Base-by-base conservation (phyloP, 495 filamentous ascomycete genomes). In the Penicillium desertorum region DNA sequence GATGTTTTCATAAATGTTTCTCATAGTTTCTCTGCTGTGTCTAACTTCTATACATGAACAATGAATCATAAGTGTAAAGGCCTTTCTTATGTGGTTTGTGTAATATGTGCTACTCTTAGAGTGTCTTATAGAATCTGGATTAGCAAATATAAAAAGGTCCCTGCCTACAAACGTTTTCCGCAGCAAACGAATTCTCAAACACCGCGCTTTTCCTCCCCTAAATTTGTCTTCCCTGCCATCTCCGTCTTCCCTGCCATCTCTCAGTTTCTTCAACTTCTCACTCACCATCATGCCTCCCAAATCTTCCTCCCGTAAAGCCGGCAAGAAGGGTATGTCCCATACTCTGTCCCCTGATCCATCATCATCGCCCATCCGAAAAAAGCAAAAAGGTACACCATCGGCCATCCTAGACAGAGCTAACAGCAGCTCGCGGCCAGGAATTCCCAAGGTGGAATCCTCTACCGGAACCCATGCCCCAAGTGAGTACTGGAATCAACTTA, bases 321-420 rank as follows among this genome's bases (percentile, higher is more conserved):
- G 1, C 20, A 51, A 51, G 36, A 51, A 42, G 34, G n/a, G 50
- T 52, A 43, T 17, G 50, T 30, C 50, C 17, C 23, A 14, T 10
- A 8, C 17, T 50, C 16, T 29, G 7, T 42, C 16, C 5, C 37
- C 22, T 52, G n/a, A 7, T 14, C 23, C 25, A 52, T 52, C 32
- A 25, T 51, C 30, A 11, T 49, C 48, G 2, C 19, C 20, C 20
- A 51, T 27, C 36, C 29, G 34, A 22, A 51, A 51, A 4, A 36
- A 39, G 12, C 22, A 27, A 41, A 51, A 16, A 9, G 0, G 23
- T 7, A 46, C n/a, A 46, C 12, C 16, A 25, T 25, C 19, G 9
- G 4, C 16, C 6, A 25, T 14, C 11, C 12, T 0, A 23, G 12
- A 14, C 6, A 20, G 7, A 51, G 5, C 16, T 41, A 23, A 51